A percentile compares a stretch with the other conserved stretches of the same genome.
These are phyloP conservation scores for Suhomyces xylopsoci DNA, from an alignment of 805 yeast genomes.

Conservation along the genomic window DNA sequence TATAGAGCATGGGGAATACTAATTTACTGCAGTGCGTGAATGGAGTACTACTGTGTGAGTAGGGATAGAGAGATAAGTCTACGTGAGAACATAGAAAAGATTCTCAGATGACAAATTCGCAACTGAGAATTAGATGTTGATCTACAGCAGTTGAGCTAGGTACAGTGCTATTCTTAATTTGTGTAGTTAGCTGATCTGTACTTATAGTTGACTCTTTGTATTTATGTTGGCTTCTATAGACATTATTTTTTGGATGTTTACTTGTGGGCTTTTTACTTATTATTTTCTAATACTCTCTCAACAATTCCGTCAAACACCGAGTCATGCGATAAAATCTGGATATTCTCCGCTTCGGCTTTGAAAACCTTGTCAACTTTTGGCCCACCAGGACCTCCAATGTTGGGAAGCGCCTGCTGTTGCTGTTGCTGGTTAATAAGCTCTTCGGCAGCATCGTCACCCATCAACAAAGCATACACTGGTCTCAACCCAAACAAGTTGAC, in stretches of 20 bases:
- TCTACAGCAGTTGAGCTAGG: too few relatives aligned
- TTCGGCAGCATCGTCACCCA: conserved; percentile 51
- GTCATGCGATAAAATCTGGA: conserved; percentile 58
- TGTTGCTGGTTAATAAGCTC: conserved; percentile 41
- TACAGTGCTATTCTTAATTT: too few relatives aligned
- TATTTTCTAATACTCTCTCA: conserved; percentile 43
- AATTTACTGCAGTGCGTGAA: too few relatives aligned
- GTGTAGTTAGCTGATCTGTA: too few relatives aligned
- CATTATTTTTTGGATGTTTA: neutral
- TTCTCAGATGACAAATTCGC: too few relatives aligned
- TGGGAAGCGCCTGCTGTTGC: conserved; percentile 37
- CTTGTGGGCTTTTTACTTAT: neutral
- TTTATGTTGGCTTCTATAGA: neutral
- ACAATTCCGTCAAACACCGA: conserved; percentile 58
- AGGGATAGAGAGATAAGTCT: too few relatives aligned
- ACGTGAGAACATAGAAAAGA: too few relatives aligned
- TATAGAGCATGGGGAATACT: too few relatives aligned
- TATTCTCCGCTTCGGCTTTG: conserved; percentile 67
- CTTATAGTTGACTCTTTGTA: neutral
- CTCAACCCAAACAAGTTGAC: conserved; percentile 80
- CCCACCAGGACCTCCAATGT: conserved; percentile 52
- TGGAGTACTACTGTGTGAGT: too few relatives aligned
- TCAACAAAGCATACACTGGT: conserved; percentile 70
- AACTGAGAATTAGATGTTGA: too few relatives aligned
- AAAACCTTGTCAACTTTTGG: conserved; percentile 64